Percentiles rank a stretch among this genome's conserved stretches.
phyloP scores from a whole-genome alignment of 177 flowering plant genomes.

The Telopea speciosissima region DNA sequence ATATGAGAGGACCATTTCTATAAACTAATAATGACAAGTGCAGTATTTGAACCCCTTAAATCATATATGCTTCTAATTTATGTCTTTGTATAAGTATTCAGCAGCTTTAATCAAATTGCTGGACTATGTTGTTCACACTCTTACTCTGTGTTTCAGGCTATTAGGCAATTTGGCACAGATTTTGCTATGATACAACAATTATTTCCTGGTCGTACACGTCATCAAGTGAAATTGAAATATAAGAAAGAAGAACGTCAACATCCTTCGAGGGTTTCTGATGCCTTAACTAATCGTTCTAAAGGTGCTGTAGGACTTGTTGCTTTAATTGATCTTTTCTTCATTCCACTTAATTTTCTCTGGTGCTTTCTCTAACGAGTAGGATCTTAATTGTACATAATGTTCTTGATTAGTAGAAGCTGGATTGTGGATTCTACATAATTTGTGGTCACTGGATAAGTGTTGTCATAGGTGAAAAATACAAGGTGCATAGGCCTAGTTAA shows the following conservation, averaged over 20 bases:
- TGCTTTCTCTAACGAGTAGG: background rate
- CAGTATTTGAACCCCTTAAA: too few species aligned
- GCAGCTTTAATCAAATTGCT: background rate
- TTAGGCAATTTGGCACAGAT: slow-evolving; percentile 82
- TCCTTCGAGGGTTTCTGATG: slow-evolving; percentile 63
- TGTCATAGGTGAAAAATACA: background rate
- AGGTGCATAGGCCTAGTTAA: too few species aligned
- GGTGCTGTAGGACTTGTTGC: slow-evolving; percentile 26
- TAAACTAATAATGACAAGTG: too few species aligned
- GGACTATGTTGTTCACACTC: background rate
- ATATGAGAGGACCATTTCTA: too few species aligned
- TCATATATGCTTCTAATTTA: too few species aligned
- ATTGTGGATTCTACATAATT: background rate
- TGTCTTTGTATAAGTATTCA: too few species aligned
- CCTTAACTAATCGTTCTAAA: slow-evolving; percentile 49
- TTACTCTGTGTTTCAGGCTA: slow-evolving; percentile 32
- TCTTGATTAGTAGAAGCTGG: background rate
- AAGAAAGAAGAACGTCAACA: slow-evolving; percentile 76
- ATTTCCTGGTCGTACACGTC: slow-evolving; percentile 70
- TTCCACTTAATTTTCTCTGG: background rate
- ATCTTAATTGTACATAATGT: too few species aligned
- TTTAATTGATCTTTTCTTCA: background rate
- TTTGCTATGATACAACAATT: slow-evolving; percentile 73
- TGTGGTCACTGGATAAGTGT: background rate
- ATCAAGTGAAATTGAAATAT: slow-evolving; percentile 62